Conservation (phyloP, 306 rosid genomes). For the Malus domestica region DNA sequence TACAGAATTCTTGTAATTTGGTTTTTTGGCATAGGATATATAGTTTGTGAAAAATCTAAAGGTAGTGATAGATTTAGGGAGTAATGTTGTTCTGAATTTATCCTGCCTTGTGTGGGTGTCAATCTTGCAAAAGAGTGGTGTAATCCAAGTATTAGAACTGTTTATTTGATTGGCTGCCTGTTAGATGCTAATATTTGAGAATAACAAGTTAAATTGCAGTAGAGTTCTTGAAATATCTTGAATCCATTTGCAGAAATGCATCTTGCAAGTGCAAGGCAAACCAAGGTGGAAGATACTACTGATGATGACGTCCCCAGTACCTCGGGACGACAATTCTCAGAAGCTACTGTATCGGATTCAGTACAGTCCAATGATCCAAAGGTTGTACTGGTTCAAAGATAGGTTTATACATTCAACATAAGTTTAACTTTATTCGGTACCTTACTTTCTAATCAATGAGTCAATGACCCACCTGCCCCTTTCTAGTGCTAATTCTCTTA, state of each 20-base stretch:
- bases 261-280: slow-evolving; percentile 75
- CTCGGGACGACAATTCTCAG: slow-evolving; percentile 81
- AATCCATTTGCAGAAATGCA: slow-evolving; percentile 58
- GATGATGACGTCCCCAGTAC: slow-evolving; percentile 97
- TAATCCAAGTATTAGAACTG: neutral
- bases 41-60: neutral
- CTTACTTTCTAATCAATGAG: neutral
- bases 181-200: neutral
- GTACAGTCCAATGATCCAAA: slow-evolving; percentile 44
- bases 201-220: neutral
- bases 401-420: neutral
- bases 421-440: neutral
- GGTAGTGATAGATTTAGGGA: neutral
- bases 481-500: neutral
- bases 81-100: neutral
- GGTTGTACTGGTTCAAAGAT: slow-evolving; percentile 37
- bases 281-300: slow-evolving; percentile 65
- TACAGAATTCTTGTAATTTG: neutral
- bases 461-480: neutral
- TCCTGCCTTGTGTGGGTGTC: neutral
- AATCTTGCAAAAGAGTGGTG: neutral
- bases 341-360: slow-evolving; percentile 41
- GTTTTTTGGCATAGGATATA: neutral
- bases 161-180: neutral
- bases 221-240: slow-evolving; percentile 6